Conservation (phyloP, 257 asterid genomes). For the Voacanga thouarsii region DNA sequence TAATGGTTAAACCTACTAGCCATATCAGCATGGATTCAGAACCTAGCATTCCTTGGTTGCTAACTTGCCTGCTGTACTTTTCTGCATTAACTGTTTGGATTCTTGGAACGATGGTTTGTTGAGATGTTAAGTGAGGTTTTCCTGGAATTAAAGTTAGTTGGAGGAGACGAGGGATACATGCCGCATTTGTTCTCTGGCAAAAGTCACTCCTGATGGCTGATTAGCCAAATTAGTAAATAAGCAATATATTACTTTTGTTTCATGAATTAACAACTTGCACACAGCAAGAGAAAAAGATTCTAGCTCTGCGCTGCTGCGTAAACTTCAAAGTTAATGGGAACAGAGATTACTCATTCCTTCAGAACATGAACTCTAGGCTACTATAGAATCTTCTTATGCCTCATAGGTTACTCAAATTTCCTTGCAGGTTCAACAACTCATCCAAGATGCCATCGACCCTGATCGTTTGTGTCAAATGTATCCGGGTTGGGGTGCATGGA, state of each 20-base stretch:
- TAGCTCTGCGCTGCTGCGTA: background rate
- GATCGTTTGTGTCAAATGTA: constrained; percentile 91
- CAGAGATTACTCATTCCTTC: background rate
- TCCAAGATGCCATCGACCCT: constrained; percentile 91
- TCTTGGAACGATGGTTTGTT: background rate
- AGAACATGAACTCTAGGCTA: background rate
- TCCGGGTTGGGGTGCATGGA: constrained; percentile 99
- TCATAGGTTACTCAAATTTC: background rate
- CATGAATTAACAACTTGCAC: background rate
- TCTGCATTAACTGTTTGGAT: background rate
- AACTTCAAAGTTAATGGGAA: background rate
- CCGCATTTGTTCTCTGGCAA: background rate
- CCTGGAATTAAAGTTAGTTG: background rate
- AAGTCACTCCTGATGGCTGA: background rate
- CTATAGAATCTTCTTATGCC: background rate
- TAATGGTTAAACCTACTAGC: constrained; percentile 21
- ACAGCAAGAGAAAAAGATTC: background rate
- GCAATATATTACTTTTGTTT: background rate
- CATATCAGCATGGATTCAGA: background rate
- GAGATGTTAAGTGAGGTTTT: background rate
- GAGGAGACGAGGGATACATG: background rate
- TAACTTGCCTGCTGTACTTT: background rate
- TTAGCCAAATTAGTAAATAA: background rate
- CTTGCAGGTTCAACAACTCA: constrained; percentile 87
- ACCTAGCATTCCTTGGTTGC: background rate